Evolutionary conservation across 2,329 filamentous ascomycete genomes (phyloP), one percentile per base, ranked within the genome.

Genomic region (Alternaria arborescens): DNA sequence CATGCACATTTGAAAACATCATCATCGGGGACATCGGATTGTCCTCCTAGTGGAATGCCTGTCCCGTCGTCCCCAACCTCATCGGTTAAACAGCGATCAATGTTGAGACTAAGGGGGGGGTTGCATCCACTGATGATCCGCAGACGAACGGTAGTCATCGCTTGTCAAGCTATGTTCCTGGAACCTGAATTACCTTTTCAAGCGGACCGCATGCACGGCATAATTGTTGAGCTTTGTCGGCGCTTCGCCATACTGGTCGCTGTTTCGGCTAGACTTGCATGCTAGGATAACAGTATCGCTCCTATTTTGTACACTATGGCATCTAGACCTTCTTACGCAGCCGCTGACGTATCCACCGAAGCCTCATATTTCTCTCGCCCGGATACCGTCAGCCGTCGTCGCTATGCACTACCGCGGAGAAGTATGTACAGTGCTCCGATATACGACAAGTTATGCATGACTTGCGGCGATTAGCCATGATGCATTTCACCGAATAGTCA

Each of bases 171-270:
- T 51, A 57, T 58, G 52, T 58, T 51, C 50, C 41, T 52, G 36
- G 56, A 42, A 18, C 14, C 22, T 56, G 24, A n/a, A 55, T 38
- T 52, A 43, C 53, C 52, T 42, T 50, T 55, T 47, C 52, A 41
- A 42, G 58, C 42, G 41, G 28, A 56, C 41, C 40, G 57, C 53
- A 46, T 52, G 53, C 52, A 59, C 50, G 52, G 57, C 61, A 59
- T 65, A 42, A 60, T 52, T 65, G 56, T 53, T 57, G 51, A 62
- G 48, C 34, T 50, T 32, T 53, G 58, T 41, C 54, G 66, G 66
- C 66, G 66, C 66, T 67, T 67, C 66, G 66, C 64, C 64, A 69
- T 55, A 67, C 64, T 62, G 56, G 54, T 64, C 62, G 58, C 55
- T 50, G 66, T 69, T 69, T 69, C 58, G 60, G 50, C 50, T 60